Conservation (phyloP, 345 rosid genomes). For the Gossypium arboreum region DNA sequence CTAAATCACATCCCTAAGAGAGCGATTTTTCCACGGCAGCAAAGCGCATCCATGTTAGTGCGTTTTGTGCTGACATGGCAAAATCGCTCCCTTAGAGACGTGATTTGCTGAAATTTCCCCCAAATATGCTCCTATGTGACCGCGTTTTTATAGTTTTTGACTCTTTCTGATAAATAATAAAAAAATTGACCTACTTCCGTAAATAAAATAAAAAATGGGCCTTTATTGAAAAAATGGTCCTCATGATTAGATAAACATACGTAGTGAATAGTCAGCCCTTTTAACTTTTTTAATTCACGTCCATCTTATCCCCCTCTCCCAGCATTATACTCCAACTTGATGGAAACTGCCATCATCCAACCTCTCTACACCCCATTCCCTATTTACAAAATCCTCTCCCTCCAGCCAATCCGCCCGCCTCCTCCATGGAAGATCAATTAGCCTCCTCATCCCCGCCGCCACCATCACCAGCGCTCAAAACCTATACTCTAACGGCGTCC, state of each 20-base stretch:
- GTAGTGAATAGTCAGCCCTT: conserved; percentile 1
- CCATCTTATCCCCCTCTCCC: not conserved
- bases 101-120: no score
- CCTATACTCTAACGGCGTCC: conserved; percentile 61
- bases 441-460: conserved; percentile 21
- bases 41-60: no score
- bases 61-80: no score
- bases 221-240: no score
- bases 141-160: no score
- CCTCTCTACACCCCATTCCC: conserved; percentile 7
- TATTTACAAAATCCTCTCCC: conserved; percentile 7
- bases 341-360: conserved; percentile 16
- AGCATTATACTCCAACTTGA: conserved; percentile 12
- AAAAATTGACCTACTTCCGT: no score
- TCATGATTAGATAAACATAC: not conserved
- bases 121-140: no score
- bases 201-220: no score
- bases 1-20: no score
- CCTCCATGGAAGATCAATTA: conserved; percentile 48
- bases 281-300: conserved; percentile 9
- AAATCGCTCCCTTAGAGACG: no score
- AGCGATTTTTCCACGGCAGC: no score
- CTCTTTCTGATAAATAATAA: no score
- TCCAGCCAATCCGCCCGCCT: conserved; percentile 13
- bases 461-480: conserved; percentile 27